Evolutionary conservation across 2,329 filamentous ascomycete genomes (phyloP).

Genomic region (Byssothecium circinans): DNA sequence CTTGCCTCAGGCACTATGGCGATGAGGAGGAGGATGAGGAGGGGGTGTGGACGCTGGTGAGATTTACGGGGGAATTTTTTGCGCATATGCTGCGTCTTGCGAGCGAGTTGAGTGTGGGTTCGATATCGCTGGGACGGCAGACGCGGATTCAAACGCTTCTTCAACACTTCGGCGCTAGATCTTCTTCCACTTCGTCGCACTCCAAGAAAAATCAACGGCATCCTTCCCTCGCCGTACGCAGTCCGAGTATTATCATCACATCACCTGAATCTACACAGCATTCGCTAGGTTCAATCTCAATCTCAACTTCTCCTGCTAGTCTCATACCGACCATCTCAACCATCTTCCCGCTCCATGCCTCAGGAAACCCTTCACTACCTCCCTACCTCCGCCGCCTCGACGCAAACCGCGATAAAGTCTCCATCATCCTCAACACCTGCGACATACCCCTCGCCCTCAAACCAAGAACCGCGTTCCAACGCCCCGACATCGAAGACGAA

Average conservation of each 20-base stretch:
- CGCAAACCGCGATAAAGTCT: conserved; percentile 48
- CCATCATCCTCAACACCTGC: conserved; percentile 46
- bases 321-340: conserved; percentile 34
- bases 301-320: conserved; percentile 6
- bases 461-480: conserved; percentile 28
- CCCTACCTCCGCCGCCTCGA: conserved; percentile 44
- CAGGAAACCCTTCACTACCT: conserved; percentile 47
- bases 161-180: conserved; percentile 22
- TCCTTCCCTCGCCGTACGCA: conserved; percentile 6
- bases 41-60: conserved; percentile 24
- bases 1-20: conserved; percentile 31
- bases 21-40: conserved; percentile 21
- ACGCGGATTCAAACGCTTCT: conserved; percentile 25
- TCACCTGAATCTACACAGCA: conserved; percentile 11
- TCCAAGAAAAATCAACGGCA: conserved; percentile 7
- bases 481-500: conserved; percentile 42
- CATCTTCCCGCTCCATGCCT: conserved; percentile 45
- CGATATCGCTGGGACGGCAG: conserved; percentile 13
- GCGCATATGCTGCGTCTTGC: conserved; percentile 45
- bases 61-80: conserved; percentile 47
- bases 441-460: conserved; percentile 44
- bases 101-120: conserved; percentile 25
- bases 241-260: conserved; percentile 12
- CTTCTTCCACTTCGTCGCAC: conserved; percentile 1
- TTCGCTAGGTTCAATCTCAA: background rate